These are phyloP conservation scores for Peniophora sp. DNA, from an alignment of 1,284 basidiomycete genomes.

Conservation along the genomic window DNA sequence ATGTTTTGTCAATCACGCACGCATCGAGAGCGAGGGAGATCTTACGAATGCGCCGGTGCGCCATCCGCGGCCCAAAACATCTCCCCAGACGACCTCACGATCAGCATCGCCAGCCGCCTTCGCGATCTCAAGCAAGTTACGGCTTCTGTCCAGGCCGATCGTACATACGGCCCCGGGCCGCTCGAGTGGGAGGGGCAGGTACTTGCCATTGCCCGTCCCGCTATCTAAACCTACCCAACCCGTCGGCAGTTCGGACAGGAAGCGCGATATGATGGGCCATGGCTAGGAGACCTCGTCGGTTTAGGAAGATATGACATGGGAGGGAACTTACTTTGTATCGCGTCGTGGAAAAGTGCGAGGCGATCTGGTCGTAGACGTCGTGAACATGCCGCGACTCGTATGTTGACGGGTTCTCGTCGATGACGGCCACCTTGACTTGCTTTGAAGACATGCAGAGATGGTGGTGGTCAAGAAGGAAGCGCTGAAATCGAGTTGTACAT, in stretches of 20 bases:
- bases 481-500: neutral
- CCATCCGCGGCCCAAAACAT: slow-evolving; percentile 68
- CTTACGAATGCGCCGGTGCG: slow-evolving; percentile 71
- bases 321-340: slow-evolving; percentile 72
- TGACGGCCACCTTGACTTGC: slow-evolving; percentile 29
- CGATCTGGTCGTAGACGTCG: slow-evolving; percentile 85
- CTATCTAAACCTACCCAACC: slow-evolving; percentile 89
- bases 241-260: slow-evolving; percentile 67
- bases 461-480: neutral
- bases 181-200: slow-evolving; percentile 65
- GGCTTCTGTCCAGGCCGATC: slow-evolving; percentile 78
- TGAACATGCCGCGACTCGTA: slow-evolving; percentile 79
- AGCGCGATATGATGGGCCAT: slow-evolving; percentile 88
- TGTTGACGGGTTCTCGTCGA: slow-evolving; percentile 39
- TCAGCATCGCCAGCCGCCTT: slow-evolving; percentile 40
- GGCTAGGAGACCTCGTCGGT: slow-evolving; percentile 42
- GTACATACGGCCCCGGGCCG: slow-evolving; percentile 56
- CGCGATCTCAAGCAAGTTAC: slow-evolving; percentile 74
- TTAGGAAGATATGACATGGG: neutral
- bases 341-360: slow-evolving; percentile 87
- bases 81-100: slow-evolving; percentile 72
- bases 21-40: slow-evolving; percentile 10
- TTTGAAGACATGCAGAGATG: slow-evolving; percentile 1
- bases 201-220: slow-evolving; percentile 98
- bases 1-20: neutral